Evolutionary conservation across 2,329 filamentous ascomycete genomes (phyloP).

Genomic region (Orbilia brochopaga): DNA sequence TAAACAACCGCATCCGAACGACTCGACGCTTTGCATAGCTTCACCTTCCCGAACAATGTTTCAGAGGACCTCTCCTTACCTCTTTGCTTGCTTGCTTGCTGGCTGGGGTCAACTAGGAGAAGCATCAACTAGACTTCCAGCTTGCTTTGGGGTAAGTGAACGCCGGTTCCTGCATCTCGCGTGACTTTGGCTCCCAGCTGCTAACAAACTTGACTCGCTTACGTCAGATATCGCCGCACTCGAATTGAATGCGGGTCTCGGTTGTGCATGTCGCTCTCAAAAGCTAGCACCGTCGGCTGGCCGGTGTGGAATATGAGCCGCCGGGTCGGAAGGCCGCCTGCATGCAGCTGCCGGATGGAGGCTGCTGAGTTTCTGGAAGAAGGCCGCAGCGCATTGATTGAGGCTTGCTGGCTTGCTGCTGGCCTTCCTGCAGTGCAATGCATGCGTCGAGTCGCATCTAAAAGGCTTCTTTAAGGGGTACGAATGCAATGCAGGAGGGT

Average conservation of each 20-base stretch:
- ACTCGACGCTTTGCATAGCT: no score
- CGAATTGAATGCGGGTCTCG: no score
- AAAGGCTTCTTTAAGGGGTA: background rate
- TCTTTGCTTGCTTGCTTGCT: no score
- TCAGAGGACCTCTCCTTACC: no score
- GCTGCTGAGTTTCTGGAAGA: background rate
- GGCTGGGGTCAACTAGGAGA: no score
- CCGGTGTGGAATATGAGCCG: background rate
- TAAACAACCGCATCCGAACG: no score
- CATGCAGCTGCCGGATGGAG: slow-evolving; percentile 3
- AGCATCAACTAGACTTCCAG: no score
- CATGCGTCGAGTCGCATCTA: background rate
- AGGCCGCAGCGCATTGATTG: background rate
- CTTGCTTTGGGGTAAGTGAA: no score
- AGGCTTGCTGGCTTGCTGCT: background rate
- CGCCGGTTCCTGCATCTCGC: no score
- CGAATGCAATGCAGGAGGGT: background rate
- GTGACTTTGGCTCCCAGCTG: no score
- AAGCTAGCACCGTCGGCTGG: background rate
- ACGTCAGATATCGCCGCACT: background rate
- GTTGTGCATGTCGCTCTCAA: background rate
- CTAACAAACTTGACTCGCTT: background rate
- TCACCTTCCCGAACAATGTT: no score
- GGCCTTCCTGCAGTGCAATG: background rate
- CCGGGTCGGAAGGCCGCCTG: slow-evolving; percentile 6